phyloP scores from a whole-genome alignment of 306 rosid genomes.

The Canavalia gladiata region DNA sequence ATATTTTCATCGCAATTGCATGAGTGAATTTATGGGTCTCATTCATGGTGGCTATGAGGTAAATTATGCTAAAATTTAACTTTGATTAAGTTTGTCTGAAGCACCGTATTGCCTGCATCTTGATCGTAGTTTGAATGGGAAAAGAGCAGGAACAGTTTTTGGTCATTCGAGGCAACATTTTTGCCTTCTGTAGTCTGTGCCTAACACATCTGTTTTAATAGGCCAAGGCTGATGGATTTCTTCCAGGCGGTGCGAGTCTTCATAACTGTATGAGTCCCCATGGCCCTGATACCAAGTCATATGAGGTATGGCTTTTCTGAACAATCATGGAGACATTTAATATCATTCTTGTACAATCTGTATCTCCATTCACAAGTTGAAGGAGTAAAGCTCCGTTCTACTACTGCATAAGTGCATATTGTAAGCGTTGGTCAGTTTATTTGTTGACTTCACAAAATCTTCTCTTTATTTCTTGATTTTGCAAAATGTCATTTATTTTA shows the following conservation, averaged over 20 bases:
- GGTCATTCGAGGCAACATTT: slow-evolving; percentile 26
- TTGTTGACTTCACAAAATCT: background rate
- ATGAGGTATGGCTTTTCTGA: slow-evolving; percentile 68
- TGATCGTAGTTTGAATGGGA: background rate
- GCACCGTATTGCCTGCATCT: background rate
- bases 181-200: slow-evolving; percentile 17
- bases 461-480: background rate
- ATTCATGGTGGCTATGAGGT: slow-evolving; percentile 96
- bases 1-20: slow-evolving; percentile 97
- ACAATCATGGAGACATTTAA: background rate
- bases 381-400: background rate
- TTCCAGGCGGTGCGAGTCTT: slow-evolving; percentile 95
- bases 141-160: background rate
- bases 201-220: slow-evolving; percentile 47
- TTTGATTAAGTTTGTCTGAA: background rate
- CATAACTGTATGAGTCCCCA: slow-evolving; percentile 99
- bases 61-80: slow-evolving; percentile 1
- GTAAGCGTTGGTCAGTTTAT: background rate
- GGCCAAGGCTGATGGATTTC: slow-evolving; percentile 95
- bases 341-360: slow-evolving; percentile 5
- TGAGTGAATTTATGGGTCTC: slow-evolving; percentile 99
- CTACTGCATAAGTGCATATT: background rate
- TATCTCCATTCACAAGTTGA: background rate
- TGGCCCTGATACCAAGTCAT: slow-evolving; percentile 95
- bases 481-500: background rate